These are phyloP conservation scores for Kazachstania sp. DNA, from an alignment of 1,139 yeast species.

Conservation along the genomic window DNA sequence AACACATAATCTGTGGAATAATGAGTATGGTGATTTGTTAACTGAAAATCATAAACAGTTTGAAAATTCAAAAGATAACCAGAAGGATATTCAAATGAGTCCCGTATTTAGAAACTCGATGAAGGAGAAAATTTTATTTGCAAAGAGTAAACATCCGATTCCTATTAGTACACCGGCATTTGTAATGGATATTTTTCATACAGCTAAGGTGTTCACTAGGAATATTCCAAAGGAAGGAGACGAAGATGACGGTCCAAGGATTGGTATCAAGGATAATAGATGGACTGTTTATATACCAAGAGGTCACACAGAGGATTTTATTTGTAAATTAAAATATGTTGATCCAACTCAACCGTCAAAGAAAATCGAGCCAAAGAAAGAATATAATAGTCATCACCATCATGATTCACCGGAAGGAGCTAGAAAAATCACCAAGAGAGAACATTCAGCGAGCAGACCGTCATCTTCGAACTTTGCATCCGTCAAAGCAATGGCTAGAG, in stretches of 20 bases:
- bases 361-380: background rate
- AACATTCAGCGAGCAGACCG: background rate
- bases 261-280: slow-evolving; percentile 7
- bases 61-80: background rate
- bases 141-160: slow-evolving; percentile 38
- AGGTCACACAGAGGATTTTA: slow-evolving; percentile 19
- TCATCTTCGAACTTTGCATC: background rate
- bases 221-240: slow-evolving; percentile 11
- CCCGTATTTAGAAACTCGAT: slow-evolving; percentile 27
- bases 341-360: background rate
- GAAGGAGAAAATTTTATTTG: slow-evolving; percentile 36
- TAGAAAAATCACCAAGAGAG: background rate
- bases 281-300: slow-evolving; percentile 30
- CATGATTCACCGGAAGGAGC: background rate
- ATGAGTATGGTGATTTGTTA: slow-evolving; percentile 26
- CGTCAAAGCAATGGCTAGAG: background rate
- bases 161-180: slow-evolving; percentile 30
- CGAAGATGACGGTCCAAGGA: slow-evolving; percentile 3
- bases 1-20: slow-evolving; percentile 27
- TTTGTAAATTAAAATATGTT: slow-evolving; percentile 1
- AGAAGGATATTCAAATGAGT: slow-evolving; percentile 8
- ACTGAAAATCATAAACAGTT: slow-evolving; percentile 7
- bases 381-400: background rate
- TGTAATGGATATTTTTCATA: slow-evolving; percentile 22
- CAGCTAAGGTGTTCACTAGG: slow-evolving; percentile 2